Base-by-base conservation (phyloP, 1,284 basidiomycete genomes). In the Melanopsichium pennsylvanicum region DNA sequence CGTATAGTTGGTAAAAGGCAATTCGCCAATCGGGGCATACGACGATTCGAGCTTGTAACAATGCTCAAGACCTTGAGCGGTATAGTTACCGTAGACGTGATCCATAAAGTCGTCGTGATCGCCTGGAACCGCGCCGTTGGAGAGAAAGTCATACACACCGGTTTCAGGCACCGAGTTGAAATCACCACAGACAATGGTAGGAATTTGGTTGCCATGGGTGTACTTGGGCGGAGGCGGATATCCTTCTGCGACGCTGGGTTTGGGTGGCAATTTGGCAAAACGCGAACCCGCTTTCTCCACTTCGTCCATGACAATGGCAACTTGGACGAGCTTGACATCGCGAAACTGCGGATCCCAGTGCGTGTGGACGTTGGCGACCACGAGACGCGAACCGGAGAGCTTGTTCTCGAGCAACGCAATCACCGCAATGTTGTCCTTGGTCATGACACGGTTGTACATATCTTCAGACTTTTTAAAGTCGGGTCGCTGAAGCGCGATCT, bases 391-490 rank as follows among this genome's bases (percentile, higher is more conserved):
- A 25, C 93, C 94, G 0, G 92, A 91, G 44, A 87, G 85, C 63
- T 87, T 87, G 83, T 91, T 90, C 84, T 98, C 96, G 75, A 98
- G 86, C 37, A 93, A 85, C 66, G 89, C 89, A 42, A 95, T 85
- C 62, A 94, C 88, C 32, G 92, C 93, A 70, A 98, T 92, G 80
- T 97, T 89, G 83, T 97, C 96, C 81, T 94, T 93, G 66, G 90
- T 91, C 80, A 97, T 88, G 56, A 98, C 93, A 46, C 96, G 91
- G 81, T 97, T 97, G 86, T 97, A 98, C 93, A 98, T 95, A 83
- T 97, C 95, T 79, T 98, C 93, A 5, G 94, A 96, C 85, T 93
- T 95, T 84, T 95, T 93, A 84, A 97, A 95, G 81, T 98, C 95
- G 36, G 89, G 87, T 44, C 93, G 89, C 78, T 93, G 90, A 86